Evolutionary conservation across 139 green algal genomes (phyloP).

Genomic region (Microglena sp.): DNA sequence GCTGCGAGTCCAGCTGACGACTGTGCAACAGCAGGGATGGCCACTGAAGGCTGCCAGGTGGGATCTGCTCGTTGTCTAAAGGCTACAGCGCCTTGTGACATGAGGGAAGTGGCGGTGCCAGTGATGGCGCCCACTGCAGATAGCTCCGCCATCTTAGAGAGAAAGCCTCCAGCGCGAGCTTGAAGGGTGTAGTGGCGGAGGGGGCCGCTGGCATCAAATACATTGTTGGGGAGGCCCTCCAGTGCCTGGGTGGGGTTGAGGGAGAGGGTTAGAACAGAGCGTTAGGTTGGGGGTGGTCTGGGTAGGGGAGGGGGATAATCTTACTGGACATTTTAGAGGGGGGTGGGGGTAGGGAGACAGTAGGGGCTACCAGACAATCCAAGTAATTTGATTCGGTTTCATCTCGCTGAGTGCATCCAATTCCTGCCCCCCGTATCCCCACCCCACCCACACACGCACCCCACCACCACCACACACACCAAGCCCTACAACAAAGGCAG

Average conservation of each 20-base stretch:
- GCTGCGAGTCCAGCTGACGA: slow-evolving; percentile 63
- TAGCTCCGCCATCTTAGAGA: slow-evolving; percentile 78
- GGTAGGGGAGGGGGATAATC: too few relatives aligned
- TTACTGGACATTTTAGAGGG: too few relatives aligned
- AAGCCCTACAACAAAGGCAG: too few relatives aligned
- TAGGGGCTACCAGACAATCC: too few relatives aligned
- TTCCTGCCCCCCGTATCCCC: too few relatives aligned
- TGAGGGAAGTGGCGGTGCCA: slow-evolving; percentile 38
- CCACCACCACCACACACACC: too few relatives aligned
- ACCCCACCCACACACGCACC: too few relatives aligned
- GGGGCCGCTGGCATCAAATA: slow-evolving; percentile 67
- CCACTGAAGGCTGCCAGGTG: slow-evolving; percentile 57
- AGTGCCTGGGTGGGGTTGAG: slow-evolving; percentile 36
- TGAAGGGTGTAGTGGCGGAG: slow-evolving; percentile 62
- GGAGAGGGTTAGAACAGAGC: too few relatives aligned
- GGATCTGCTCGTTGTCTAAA: slow-evolving; percentile 48
- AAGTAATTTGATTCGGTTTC: too few relatives aligned
- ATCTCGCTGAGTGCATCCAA: too few relatives aligned
- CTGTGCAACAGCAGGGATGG: slow-evolving; percentile 52
- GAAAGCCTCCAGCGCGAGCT: slow-evolving; percentile 55
- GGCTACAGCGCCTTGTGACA: slow-evolving; percentile 31
- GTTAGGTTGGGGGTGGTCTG: too few relatives aligned
- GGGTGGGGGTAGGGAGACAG: too few relatives aligned
- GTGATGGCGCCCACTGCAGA: slow-evolving; percentile 69
- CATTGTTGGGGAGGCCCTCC: slow-evolving; percentile 45